phyloP scores from a whole-genome alignment of 352 stramenopile genomes.

The Chrysophaeum taylorii region DNA sequence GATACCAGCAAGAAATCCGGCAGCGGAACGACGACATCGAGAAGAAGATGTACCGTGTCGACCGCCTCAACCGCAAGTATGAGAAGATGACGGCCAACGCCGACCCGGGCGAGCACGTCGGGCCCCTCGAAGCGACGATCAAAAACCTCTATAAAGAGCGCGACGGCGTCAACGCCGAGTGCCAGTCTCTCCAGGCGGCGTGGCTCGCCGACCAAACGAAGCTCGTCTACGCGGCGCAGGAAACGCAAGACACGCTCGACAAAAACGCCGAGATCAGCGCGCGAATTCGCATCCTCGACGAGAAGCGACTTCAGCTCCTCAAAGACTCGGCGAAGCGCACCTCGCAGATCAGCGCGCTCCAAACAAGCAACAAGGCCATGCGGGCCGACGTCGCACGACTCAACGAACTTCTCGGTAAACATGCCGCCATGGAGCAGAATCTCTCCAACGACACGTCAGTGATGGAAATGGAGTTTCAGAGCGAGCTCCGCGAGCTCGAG shows the following conservation, averaged over 20 bases:
- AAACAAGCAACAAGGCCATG: constrained; percentile 54
- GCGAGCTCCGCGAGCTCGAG: constrained; percentile 78
- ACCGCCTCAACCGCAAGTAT: constrained; percentile 85
- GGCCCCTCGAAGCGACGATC: constrained; percentile 79
- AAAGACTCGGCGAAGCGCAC: constrained; percentile 57
- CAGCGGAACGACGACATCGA: constrained; percentile 88
- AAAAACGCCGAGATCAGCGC: constrained; percentile 74
- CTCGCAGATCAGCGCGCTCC: constrained; percentile 63
- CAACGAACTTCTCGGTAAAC: constrained; percentile 80
- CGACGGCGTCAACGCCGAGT: constrained; percentile 48
- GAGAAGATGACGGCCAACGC: constrained; percentile 73
- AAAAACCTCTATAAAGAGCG: constrained; percentile 79
- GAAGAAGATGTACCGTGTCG: constrained; percentile 83
- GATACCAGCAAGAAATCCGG: constrained; percentile 79
- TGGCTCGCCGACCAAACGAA: constrained; percentile 78
- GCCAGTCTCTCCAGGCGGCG: constrained; percentile 64
- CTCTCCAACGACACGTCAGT: constrained; percentile 71
- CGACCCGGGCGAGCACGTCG: constrained; percentile 65
- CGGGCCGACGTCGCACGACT: constrained; percentile 78
- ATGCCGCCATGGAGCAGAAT: constrained; percentile 58
- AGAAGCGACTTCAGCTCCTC: constrained; percentile 71
- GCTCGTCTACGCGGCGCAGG: constrained; percentile 66
- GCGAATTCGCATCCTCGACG: constrained; percentile 69
- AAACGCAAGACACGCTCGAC: constrained; percentile 71
- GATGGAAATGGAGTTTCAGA: constrained; percentile 74